Conservation (phyloP, 768 basidiomycete species). For the Psilocybe subaeruginosa region DNA sequence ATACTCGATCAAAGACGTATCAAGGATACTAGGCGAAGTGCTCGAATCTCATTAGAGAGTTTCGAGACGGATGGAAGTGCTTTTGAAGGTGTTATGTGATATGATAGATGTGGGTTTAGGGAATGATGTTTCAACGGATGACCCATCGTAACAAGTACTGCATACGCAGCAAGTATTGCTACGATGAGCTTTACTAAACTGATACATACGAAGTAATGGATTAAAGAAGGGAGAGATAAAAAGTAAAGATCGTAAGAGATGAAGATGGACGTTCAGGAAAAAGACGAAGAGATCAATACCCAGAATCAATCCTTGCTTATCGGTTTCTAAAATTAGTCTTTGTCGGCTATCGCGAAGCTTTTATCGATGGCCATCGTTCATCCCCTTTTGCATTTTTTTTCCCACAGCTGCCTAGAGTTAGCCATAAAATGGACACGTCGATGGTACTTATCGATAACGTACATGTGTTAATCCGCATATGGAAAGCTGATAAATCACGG, state of each 20-base stretch:
- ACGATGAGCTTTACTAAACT: neutral
- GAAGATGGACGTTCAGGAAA: neutral
- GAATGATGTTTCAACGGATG: neutral
- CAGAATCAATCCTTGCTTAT: conserved; percentile 1
- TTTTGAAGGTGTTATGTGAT: neutral
- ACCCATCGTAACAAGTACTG: neutral
- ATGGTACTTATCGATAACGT: conserved; percentile 5
- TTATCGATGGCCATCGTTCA: conserved; percentile 6
- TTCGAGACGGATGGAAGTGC: neutral
- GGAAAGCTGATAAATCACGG: no score
- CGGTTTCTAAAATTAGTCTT: neutral
- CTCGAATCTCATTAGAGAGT: neutral
- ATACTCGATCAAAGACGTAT: neutral
- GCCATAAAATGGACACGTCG: no score
- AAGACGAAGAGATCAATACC: neutral
- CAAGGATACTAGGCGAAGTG: no score
- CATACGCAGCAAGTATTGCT: neutral
- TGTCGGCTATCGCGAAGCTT: neutral
- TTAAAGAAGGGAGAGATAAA: neutral
- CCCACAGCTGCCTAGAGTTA: no score
- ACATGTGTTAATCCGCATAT: neutral
- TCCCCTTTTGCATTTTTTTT: neutral
- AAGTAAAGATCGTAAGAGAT: neutral
- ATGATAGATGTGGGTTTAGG: no score
- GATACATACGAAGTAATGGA: neutral